phyloP scores from a whole-genome alignment of 176 grass and related monocot species.

The Melocanna baccifera region DNA sequence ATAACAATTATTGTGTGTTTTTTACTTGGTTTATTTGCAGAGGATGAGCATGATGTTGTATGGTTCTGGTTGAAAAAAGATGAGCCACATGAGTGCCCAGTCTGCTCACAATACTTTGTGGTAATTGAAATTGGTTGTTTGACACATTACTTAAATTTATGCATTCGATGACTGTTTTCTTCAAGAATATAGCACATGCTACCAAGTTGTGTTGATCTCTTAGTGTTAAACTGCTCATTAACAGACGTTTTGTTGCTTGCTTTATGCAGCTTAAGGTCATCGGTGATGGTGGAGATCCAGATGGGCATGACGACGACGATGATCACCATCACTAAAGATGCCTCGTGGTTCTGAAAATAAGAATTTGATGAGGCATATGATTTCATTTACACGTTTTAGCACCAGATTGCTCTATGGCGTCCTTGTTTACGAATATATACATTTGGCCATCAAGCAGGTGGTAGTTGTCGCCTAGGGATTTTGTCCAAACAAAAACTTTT shows the following conservation, averaged over 20 bases:
- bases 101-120: conserved; percentile 95
- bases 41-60: conserved; percentile 97
- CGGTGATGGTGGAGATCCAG: conserved; percentile 83
- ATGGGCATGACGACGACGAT: conserved; percentile 61
- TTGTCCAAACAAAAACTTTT: conserved; percentile 36
- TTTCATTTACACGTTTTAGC: conserved; percentile 34
- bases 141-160: conserved; percentile 1
- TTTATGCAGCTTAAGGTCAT: conserved; percentile 86
- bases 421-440: conserved; percentile 40
- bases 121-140: conserved; percentile 45
- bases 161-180: not conserved
- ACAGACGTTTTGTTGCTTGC: not conserved
- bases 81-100: conserved; percentile 83
- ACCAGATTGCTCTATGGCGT: conserved; percentile 38
- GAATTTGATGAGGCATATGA: conserved; percentile 44
- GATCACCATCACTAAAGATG: conserved; percentile 60
- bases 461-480: conserved; percentile 43
- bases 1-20: conserved; percentile 1
- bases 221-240: not conserved
- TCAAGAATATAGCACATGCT: not conserved
- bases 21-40: conserved; percentile 41
- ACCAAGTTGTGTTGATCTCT: not conserved
- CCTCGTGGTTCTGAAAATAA: conserved; percentile 43
- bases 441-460: conserved; percentile 56
- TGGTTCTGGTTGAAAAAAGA: conserved; percentile 99